Percentiles rank a stretch among this genome's conserved stretches.
phyloP scores from a whole-genome alignment of 345 rosid genomes.

The Microthlaspi erraticum region DNA sequence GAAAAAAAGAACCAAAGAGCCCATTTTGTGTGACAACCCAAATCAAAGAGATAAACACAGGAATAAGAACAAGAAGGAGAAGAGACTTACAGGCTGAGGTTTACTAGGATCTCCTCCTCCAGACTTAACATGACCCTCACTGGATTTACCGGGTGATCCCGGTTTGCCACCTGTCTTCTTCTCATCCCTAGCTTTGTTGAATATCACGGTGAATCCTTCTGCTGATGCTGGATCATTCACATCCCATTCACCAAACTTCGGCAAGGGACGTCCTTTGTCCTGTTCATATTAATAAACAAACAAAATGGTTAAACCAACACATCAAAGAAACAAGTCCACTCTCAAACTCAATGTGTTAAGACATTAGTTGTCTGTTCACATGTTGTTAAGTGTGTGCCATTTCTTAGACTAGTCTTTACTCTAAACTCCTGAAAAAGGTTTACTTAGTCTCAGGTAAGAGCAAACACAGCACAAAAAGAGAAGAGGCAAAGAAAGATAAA shows the following conservation, averaged over 20 bases:
- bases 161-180: constrained; percentile 82
- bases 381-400: background rate
- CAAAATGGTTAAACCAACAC: constrained; percentile 3
- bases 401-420: background rate
- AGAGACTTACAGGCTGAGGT: constrained; percentile 73
- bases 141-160: constrained; percentile 67
- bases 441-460: constrained; percentile 3
- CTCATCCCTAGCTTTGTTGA: constrained; percentile 96
- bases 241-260: constrained; percentile 99
- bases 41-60: background rate
- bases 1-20: constrained; percentile 28
- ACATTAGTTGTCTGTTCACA: background rate
- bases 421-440: background rate
- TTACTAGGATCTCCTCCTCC: constrained; percentile 67
- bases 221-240: constrained; percentile 99
- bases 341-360: background rate
- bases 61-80: background rate
- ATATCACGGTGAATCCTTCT: constrained; percentile 94
- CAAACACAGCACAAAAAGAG: constrained; percentile 4
- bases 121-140: constrained; percentile 55
- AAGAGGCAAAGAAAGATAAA: constrained; percentile 11
- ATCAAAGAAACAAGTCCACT: constrained; percentile 11
- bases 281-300: constrained; percentile 35
- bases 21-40: constrained; percentile 7
- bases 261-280: constrained; percentile 87